Percentiles rank a stretch among this genome's conserved stretches.
phyloP scores from a whole-genome alignment of 2,329 filamentous ascomycete species.

The Botrytis tulipae region DNA sequence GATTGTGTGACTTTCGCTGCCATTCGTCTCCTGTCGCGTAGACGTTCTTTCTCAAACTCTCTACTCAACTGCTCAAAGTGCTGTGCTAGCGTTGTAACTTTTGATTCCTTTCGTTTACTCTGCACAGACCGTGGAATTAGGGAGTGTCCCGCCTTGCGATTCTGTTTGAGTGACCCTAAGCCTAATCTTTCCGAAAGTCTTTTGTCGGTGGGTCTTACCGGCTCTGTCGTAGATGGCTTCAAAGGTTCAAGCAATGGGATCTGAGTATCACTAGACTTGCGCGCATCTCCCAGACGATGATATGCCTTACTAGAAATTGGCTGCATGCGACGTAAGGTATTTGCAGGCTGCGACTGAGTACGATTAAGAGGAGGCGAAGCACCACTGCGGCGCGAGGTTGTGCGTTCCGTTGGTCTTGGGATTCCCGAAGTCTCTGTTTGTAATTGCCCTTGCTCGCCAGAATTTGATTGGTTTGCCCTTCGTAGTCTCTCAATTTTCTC shows the following conservation, averaged over 20 bases:
- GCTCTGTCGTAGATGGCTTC: constrained; percentile 33
- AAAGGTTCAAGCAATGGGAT: constrained; percentile 29
- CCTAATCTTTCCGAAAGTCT: constrained; percentile 73
- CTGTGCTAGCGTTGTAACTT: constrained; percentile 86
- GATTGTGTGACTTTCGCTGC: constrained; percentile 73
- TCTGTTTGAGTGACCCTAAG: constrained; percentile 61
- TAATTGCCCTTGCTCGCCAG: constrained; percentile 22
- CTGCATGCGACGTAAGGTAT: constrained; percentile 35
- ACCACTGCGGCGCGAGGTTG: constrained; percentile 29
- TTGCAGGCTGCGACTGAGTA: constrained; percentile 39
- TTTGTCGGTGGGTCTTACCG: constrained; percentile 52
- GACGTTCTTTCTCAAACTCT: constrained; percentile 84
- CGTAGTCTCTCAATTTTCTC: constrained; percentile 37
- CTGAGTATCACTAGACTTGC: constrained; percentile 22
- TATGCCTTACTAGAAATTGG: constrained; percentile 28
- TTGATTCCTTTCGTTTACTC: constrained; percentile 65
- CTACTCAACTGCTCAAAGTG: constrained; percentile 96
- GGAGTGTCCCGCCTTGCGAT: constrained; percentile 60
- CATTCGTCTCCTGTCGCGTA: constrained; percentile 78
- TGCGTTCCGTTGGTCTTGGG: constrained; percentile 37
- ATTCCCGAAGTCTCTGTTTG: constrained; percentile 35
- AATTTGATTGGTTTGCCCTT: constrained; percentile 25
- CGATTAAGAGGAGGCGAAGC: constrained; percentile 37
- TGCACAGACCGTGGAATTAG: constrained; percentile 86
- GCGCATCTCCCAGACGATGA: constrained; percentile 29